Percentiles rank a stretch among this genome's conserved stretches.
These are phyloP conservation scores for Ustilago esculenta DNA, from an alignment of 1,284 basidiomycete species.

Conservation along the genomic window DNA sequence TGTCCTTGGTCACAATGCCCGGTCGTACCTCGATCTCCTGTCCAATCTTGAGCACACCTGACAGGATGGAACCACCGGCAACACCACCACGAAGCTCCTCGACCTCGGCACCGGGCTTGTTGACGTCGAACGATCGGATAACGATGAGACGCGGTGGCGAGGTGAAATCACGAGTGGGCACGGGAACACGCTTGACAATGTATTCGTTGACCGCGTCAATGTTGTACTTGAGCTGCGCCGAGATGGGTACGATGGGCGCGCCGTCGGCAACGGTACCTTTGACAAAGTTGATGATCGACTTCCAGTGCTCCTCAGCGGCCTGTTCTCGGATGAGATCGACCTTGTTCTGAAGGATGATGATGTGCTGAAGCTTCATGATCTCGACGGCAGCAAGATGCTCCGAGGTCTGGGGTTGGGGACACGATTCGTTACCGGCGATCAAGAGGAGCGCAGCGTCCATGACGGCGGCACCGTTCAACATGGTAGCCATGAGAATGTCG, in stretches of 20 bases:
- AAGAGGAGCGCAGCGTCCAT: slow-evolving; percentile 96
- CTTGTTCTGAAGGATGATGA: slow-evolving; percentile 86
- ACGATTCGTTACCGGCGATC: slow-evolving; percentile 96
- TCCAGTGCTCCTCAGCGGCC: slow-evolving; percentile 66
- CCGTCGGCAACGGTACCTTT: slow-evolving; percentile 88
- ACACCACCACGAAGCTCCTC: slow-evolving; percentile 98
- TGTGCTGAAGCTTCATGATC: slow-evolving; percentile 98
- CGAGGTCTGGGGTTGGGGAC: slow-evolving; percentile 97
- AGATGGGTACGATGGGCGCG: slow-evolving; percentile 97
- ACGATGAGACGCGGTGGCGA: slow-evolving; percentile 93
- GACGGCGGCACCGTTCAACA: slow-evolving; percentile 99
- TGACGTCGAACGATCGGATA: slow-evolving; percentile 99
- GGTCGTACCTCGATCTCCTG: slow-evolving; percentile 97
- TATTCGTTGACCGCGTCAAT: slow-evolving; percentile 99
- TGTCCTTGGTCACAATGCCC: slow-evolving; percentile 95
- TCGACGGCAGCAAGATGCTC: slow-evolving; percentile 98
- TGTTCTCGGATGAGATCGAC: slow-evolving; percentile 66
- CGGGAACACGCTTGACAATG: slow-evolving; percentile 94
- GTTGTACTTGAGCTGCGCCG: slow-evolving; percentile 98
- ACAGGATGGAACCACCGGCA: slow-evolving; percentile 94
- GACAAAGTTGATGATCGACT: slow-evolving; percentile 64
- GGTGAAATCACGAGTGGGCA: slow-evolving; percentile 90
- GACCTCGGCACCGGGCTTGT: slow-evolving; percentile 97
- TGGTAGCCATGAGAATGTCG: slow-evolving; percentile 92
- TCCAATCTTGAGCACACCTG: slow-evolving; percentile 86